Conservation (phyloP, 257 asterid genomes). For the Solanum tacnaense region DNA sequence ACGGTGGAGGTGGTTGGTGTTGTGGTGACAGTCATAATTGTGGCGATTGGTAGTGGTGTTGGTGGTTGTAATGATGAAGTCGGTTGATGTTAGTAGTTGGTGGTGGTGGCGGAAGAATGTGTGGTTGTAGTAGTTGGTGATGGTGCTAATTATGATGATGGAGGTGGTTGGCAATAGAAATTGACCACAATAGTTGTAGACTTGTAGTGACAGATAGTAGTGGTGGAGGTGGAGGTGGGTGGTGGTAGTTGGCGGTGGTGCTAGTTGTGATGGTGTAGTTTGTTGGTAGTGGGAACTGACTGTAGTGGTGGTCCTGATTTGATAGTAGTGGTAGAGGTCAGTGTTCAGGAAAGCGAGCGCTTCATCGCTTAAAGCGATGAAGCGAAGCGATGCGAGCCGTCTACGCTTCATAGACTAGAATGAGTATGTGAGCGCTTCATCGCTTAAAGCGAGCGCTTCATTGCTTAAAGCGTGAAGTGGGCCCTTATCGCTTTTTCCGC, state of each 20-base stretch:
- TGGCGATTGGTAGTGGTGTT: neutral
- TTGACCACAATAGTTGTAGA: neutral
- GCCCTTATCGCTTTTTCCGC: too few species aligned
- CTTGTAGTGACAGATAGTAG: neutral
- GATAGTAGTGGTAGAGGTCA: neutral
- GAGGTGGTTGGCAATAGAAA: neutral
- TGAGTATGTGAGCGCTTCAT: too few species aligned
- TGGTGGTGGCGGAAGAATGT: neutral
- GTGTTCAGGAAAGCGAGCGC: too few species aligned
- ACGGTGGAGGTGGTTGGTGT: neutral
- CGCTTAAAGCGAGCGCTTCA: too few species aligned
- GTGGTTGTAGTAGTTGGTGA: neutral
- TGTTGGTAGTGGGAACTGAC: neutral
- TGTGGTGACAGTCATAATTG: neutral
- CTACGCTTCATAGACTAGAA: too few species aligned
- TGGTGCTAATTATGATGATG: neutral
- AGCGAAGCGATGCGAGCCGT: too few species aligned
- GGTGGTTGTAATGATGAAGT: neutral
- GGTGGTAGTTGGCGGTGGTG: neutral
- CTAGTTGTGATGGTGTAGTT: neutral
- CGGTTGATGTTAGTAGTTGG: neutral
- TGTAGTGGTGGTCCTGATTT: neutral
- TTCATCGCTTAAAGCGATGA: too few species aligned
- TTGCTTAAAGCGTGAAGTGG: too few species aligned
- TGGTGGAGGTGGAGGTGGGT: neutral